phyloP scores from a whole-genome alignment of 306 rosid genomes.

The Spatholobus suberectus region DNA sequence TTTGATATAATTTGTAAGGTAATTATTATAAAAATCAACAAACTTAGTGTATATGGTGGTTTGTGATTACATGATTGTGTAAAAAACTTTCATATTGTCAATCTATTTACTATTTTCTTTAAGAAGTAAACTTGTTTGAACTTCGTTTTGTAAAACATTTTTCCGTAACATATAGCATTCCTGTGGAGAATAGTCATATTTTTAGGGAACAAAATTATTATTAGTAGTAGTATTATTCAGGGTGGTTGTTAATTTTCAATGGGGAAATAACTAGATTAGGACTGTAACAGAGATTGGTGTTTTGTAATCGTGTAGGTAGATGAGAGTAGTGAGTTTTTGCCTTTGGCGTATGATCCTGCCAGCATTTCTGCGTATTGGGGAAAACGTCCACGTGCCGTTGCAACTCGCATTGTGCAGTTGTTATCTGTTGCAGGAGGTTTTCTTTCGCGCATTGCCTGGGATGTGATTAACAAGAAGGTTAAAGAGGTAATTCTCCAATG shows the following conservation, averaged over 20 bases:
- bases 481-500: conserved; percentile 69
- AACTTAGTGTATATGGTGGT: too few relatives aligned
- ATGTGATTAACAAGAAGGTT: conserved; percentile 83
- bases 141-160: neutral
- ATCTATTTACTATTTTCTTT: too few relatives aligned
- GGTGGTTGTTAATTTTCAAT: neutral
- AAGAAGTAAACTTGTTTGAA: neutral
- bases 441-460: conserved; percentile 81
- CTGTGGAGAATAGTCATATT: neutral
- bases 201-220: neutral
- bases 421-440: conserved; percentile 97
- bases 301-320: conserved; percentile 63
- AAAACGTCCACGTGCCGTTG: conserved; percentile 91
- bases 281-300: conserved; percentile 1
- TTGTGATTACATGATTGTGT: too few relatives aligned
- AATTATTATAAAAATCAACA: too few relatives aligned
- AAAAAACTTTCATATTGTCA: too few relatives aligned
- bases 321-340: conserved; percentile 95
- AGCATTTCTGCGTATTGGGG: conserved; percentile 97
- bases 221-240: neutral
- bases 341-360: conserved; percentile 84
- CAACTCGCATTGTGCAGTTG: conserved; percentile 84
- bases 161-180: neutral
- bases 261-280: neutral
- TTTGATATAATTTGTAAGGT: too few relatives aligned